Evolutionary conservation across 1,284 basidiomycete genomes (phyloP), one percentile per base, ranked within the genome.

Genomic region (Anthracocystis walkeri): DNA sequence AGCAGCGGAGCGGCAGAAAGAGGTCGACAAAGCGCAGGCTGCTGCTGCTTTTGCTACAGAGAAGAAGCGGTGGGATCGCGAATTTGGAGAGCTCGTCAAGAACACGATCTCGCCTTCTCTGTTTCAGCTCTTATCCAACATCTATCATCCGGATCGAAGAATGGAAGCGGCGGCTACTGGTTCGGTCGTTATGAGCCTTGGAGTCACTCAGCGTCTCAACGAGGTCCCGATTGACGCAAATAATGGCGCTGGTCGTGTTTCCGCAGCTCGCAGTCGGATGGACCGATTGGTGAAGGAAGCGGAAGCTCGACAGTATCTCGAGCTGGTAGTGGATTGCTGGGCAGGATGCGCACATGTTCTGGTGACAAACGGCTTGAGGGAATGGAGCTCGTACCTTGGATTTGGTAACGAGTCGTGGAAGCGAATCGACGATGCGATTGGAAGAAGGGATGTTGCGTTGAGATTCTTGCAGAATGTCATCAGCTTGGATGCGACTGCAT

Each of bases 251-350:
- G 52, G 31, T 6, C 49, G 46, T 4, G n/a, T 8, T 10, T 54
- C 51, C 2, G 50, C 52, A 31, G 59, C 64, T 10, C 55, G 57
- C 8, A 58, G 25, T 2, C 58, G 60, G 2, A 62, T 79, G 58
- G 74, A 74, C 21, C 52, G 31, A 33, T 35, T 80, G 31, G 80
- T 42, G 75, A 83, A 64, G 49, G 79, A 55, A 4, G 86, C 79
- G 7, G 73, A 79, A 80, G 76, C 80, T 65, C 48, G 85, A 83
- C 61, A 85, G 86, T 74, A 82, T 35, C 67, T 84, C 1, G 89
- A 90, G 71, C 82, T 87, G 41, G 90, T 93, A 86, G 88, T 93
- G 21, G 89, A 91, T 69, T 91, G 90, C 78, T 95, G 93, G 92
- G 88, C 92, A 3, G 90, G 90, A 8, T 94, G 92, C 78, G 90